These are phyloP conservation scores for Maudiozyma barnettii DNA, from an alignment of 805 yeast species.

Conservation along the genomic window DNA sequence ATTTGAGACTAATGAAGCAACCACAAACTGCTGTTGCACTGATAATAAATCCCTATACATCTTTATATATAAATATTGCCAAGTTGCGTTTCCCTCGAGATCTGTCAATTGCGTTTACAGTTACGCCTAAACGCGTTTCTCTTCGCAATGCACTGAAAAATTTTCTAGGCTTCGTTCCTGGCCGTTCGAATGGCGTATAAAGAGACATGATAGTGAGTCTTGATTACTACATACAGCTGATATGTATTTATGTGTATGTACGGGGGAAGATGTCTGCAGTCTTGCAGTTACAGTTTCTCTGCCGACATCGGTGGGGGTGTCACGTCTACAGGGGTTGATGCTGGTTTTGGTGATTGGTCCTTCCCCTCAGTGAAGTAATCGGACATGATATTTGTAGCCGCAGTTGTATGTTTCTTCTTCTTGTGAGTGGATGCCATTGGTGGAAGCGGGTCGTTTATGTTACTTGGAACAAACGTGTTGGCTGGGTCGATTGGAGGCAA, in stretches of 20 bases:
- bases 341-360: slow-evolving; percentile 13
- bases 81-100: too few species aligned
- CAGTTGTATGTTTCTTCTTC: slow-evolving; percentile 9
- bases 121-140: too few species aligned
- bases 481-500: slow-evolving; percentile 5
- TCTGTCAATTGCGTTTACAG: too few species aligned
- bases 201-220: too few species aligned
- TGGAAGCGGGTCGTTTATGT: slow-evolving; percentile 8
- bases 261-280: too few species aligned
- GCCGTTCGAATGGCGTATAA: background rate
- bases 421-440: slow-evolving; percentile 7
- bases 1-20: too few species aligned
- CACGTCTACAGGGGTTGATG: background rate
- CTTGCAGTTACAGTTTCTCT: background rate
- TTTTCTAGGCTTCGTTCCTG: background rate
- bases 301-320: slow-evolving; percentile 9
- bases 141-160: too few species aligned
- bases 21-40: too few species aligned
- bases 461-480: slow-evolving; percentile 14
- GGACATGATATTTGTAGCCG: slow-evolving; percentile 11
- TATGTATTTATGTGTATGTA: too few species aligned
- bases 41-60: too few species aligned
- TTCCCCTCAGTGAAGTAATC: slow-evolving; percentile 28
- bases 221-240: too few species aligned
- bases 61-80: too few species aligned